Percentiles rank a stretch among this genome's conserved stretches.
phyloP scores from a whole-genome alignment of 176 grass and related monocot genomes.

The Tillandsia fasciculata region DNA sequence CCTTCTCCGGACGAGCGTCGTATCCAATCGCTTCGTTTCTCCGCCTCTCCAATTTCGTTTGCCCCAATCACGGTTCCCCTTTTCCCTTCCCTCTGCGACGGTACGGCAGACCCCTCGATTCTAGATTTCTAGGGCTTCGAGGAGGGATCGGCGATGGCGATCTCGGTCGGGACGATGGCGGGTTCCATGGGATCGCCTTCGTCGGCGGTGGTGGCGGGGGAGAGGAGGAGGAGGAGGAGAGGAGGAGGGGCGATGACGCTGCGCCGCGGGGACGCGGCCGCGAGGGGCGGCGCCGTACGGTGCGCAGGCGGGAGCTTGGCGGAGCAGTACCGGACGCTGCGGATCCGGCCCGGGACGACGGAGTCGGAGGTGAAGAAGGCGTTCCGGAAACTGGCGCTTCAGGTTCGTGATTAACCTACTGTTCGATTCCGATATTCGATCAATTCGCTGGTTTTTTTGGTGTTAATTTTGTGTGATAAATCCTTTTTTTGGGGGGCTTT shows the following conservation, averaged over 20 bases:
- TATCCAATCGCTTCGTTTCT: too few relatives aligned
- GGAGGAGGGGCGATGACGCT: background rate
- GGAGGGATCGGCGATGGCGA: background rate
- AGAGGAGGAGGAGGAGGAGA: background rate
- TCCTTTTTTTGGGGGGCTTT: too few relatives aligned
- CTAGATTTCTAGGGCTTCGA: background rate
- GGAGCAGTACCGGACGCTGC: slow-evolving; percentile 34
- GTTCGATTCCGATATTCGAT: background rate
- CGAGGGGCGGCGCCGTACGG: background rate
- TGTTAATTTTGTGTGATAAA: background rate
- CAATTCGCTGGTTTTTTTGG: background rate
- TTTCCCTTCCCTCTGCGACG: too few relatives aligned
- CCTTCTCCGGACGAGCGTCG: too few relatives aligned
- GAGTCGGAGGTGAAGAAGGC: slow-evolving; percentile 48
- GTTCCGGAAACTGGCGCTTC: slow-evolving; percentile 47
- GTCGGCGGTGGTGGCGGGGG: background rate
- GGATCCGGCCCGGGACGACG: slow-evolving; percentile 31
- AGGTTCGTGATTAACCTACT: background rate
- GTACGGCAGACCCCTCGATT: too few relatives aligned
- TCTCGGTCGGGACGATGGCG: background rate
- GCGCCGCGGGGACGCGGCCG: background rate
- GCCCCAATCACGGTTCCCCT: background rate
- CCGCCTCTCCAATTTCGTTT: too few relatives aligned
- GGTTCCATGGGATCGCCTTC: background rate
- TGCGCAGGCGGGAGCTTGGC: background rate